These are phyloP conservation scores for Hippophae gyantsensis DNA, from an alignment of 306 rosid genomes.

Conservation along the genomic window DNA sequence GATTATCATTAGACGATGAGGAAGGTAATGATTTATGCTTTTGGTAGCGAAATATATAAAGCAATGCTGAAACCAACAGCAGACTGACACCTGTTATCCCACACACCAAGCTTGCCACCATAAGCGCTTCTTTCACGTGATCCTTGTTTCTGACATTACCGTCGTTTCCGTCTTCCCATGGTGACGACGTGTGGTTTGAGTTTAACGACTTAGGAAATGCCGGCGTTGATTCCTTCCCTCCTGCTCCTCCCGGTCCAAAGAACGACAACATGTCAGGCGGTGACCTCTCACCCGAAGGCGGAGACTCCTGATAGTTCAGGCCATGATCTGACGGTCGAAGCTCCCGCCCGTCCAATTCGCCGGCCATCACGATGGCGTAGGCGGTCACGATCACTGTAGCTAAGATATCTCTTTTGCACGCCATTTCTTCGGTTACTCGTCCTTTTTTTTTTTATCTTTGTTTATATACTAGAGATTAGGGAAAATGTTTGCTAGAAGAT, in stretches of 20 bases:
- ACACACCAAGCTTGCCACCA: slow-evolving; percentile 58
- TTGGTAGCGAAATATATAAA: slow-evolving; percentile 36
- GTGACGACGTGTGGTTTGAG: slow-evolving; percentile 35
- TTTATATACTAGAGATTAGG: no score
- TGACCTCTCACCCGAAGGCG: slow-evolving; percentile 25
- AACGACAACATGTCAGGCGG: slow-evolving; percentile 51
- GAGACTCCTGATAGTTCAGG: slow-evolving; percentile 38
- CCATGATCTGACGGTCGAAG: slow-evolving; percentile 88
- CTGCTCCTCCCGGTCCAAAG: slow-evolving; percentile 40
- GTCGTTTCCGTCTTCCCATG: slow-evolving; percentile 21
- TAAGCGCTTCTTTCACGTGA: slow-evolving; percentile 30
- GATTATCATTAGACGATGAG: not conserved
- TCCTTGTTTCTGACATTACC: slow-evolving; percentile 6
- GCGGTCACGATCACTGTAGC: slow-evolving; percentile 3
- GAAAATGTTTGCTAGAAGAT: no score
- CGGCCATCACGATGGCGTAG: slow-evolving; percentile 13
- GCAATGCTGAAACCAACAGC: slow-evolving; percentile 42
- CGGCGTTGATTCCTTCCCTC: slow-evolving; percentile 14
- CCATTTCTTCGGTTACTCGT: slow-evolving; percentile 3
- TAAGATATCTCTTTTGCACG: not conserved
- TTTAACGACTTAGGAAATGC: slow-evolving; percentile 36
- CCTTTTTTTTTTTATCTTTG: no score
- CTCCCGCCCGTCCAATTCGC: slow-evolving; percentile 33
- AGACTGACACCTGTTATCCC: slow-evolving; percentile 70
- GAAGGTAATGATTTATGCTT: slow-evolving; percentile 7